Percentiles rank a stretch among this genome's conserved stretches.
Evolutionary conservation across 108 stramenopile genomes (phyloP).

Genomic region (Schizochytrium sp.): DNA sequence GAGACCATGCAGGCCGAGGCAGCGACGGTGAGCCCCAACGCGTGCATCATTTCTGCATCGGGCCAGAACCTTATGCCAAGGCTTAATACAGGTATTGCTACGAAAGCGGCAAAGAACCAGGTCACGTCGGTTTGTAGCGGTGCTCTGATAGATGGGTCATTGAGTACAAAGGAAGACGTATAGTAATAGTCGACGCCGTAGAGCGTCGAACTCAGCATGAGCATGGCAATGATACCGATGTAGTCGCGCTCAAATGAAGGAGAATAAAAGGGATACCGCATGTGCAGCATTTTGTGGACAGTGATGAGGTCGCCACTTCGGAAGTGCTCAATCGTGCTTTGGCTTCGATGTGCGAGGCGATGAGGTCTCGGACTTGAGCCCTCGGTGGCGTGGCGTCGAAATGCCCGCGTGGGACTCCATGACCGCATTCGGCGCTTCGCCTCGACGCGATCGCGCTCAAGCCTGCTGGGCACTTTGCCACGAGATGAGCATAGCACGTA

Average conservation of each 20-base stretch:
- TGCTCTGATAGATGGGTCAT: not conserved
- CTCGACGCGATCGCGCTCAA: not conserved
- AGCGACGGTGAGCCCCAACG: not conserved
- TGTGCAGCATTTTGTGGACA: not conserved
- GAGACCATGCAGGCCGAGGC: not conserved
- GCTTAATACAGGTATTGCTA: not conserved
- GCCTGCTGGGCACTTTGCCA: not conserved
- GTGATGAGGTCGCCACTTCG: not conserved
- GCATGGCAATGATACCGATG: not conserved
- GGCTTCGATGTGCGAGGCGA: no score
- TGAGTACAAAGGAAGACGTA: not conserved
- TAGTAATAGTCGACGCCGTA: not conserved
- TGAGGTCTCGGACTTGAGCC: no score
- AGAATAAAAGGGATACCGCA: not conserved
- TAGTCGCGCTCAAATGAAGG: not conserved
- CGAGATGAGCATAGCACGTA: not conserved
- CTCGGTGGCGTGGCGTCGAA: no score
- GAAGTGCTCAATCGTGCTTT: no score
- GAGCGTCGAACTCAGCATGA: not conserved
- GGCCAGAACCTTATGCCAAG: not conserved
- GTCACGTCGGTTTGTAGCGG: not conserved
- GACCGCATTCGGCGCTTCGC: not conserved
- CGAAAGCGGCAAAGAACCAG: not conserved
- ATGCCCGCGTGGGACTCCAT: no score
- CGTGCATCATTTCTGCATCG: not conserved